Evolutionary conservation across 1,284 basidiomycete genomes (phyloP).

Genomic region (Ceratobasidium sp.): DNA sequence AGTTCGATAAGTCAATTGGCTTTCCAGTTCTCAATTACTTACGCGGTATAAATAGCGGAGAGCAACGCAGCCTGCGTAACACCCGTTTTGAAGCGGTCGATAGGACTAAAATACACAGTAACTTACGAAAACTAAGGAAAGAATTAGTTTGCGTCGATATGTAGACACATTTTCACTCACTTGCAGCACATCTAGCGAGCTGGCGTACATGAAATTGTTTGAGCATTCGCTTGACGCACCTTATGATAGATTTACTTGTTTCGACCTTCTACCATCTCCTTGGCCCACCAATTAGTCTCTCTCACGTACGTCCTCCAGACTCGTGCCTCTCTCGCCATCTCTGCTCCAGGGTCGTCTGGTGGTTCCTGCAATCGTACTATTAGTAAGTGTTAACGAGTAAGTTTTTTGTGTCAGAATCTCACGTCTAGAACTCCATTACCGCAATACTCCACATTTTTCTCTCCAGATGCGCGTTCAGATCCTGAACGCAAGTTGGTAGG

Average conservation of each 20-base stretch:
- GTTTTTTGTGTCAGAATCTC: no score
- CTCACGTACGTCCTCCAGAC: slow-evolving; percentile 2
- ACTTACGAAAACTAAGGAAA: neutral
- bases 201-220: neutral
- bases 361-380: neutral
- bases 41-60: neutral
- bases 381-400: no score
- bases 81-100: neutral
- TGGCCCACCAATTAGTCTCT: neutral
- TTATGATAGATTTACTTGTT: neutral
- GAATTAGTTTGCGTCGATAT: neutral
- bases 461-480: no score
- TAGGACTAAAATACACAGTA: neutral
- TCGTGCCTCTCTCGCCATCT: neutral
- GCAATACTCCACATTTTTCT: no score
- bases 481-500: no score
- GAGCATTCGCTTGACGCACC: no score
- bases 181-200: neutral
- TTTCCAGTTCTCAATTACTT: neutral
- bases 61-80: neutral
- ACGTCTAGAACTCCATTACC: no score
- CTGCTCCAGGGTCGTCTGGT: neutral
- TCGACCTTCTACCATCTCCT: neutral
- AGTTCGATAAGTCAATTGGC: neutral
- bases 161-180: neutral